These are phyloP conservation scores for Taphrina communis DNA, from an alignment of 1,139 yeast genomes.

Conservation along the genomic window DNA sequence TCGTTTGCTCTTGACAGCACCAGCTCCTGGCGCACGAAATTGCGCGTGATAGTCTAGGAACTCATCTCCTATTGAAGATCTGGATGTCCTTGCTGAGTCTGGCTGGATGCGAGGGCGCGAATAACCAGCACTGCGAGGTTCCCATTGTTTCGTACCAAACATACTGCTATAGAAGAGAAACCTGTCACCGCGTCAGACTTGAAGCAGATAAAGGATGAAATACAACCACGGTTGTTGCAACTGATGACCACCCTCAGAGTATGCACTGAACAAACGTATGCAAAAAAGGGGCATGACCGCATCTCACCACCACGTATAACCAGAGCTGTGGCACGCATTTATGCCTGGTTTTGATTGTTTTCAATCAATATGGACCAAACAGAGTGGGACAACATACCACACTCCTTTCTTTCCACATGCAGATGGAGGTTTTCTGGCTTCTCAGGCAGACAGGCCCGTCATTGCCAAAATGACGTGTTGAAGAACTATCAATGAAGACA, in stretches of 20 bases:
- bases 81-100: conserved; percentile 3
- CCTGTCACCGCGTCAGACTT: too few relatives aligned
- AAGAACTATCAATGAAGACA: too few relatives aligned
- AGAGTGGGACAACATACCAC: background rate
- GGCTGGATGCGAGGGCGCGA: background rate
- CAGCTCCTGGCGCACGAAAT: background rate
- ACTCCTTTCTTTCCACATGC: background rate
- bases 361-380: background rate
- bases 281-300: too few relatives aligned
- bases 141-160: conserved; percentile 1
- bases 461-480: background rate
- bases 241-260: too few relatives aligned
- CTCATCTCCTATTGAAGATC: background rate
- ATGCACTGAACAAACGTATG: too few relatives aligned
- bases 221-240: too few relatives aligned
- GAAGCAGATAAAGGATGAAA: too few relatives aligned
- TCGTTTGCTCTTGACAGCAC: background rate
- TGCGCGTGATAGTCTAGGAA: conserved; percentile 6
- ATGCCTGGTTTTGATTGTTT: background rate
- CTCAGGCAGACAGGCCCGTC: background rate
- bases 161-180: background rate
- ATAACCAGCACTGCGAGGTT: conserved; percentile 20
- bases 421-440: too few relatives aligned
- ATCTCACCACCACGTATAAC: background rate
- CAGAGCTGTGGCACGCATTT: background rate